Conservation (phyloP, 805 yeast genomes). For the Candida coquimbonensis region DNA sequence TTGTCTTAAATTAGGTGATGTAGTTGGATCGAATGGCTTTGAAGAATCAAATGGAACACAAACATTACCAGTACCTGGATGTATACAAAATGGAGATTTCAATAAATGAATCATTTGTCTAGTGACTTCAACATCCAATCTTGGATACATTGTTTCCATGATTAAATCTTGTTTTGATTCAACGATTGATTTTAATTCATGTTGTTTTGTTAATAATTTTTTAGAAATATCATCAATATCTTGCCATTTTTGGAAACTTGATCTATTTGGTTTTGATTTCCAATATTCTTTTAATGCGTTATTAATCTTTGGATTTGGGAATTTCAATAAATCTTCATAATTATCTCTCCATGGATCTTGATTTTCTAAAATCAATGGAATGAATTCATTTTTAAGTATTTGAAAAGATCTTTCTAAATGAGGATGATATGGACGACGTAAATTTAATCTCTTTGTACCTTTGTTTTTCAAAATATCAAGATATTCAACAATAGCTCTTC, state of each 20-base stretch:
- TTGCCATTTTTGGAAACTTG: conserved; percentile 68
- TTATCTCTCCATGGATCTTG: conserved; percentile 82
- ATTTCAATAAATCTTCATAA: conserved; percentile 48
- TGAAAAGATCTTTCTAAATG: conserved; percentile 72
- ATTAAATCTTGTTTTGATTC: conserved; percentile 81
- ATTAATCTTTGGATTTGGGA: conserved; percentile 51
- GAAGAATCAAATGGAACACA: conserved; percentile 70
- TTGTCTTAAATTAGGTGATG: conserved; percentile 66
- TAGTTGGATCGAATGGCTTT: conserved; percentile 64
- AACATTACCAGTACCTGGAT: conserved; percentile 91
- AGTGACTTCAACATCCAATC: conserved; percentile 90
- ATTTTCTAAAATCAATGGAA: conserved; percentile 58
- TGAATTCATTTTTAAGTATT: conserved; percentile 55
- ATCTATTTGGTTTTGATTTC: conserved; percentile 43
- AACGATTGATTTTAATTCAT: conserved; percentile 42
- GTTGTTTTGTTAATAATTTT: conserved; percentile 28
- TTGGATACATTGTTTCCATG: conserved; percentile 76
- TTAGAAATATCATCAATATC: conserved; percentile 54
- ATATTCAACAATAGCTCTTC: conserved; percentile 79
- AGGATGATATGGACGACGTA: conserved; percentile 86
- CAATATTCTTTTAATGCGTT: conserved; percentile 52
- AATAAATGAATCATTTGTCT: conserved; percentile 83
- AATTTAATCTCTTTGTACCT: conserved; percentile 39
- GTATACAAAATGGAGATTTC: conserved; percentile 95
- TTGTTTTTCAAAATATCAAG: conserved; percentile 64